Evolutionary conservation across 169 alveolate genomes (phyloP).

Genomic region (Toxoplasma gondii): DNA sequence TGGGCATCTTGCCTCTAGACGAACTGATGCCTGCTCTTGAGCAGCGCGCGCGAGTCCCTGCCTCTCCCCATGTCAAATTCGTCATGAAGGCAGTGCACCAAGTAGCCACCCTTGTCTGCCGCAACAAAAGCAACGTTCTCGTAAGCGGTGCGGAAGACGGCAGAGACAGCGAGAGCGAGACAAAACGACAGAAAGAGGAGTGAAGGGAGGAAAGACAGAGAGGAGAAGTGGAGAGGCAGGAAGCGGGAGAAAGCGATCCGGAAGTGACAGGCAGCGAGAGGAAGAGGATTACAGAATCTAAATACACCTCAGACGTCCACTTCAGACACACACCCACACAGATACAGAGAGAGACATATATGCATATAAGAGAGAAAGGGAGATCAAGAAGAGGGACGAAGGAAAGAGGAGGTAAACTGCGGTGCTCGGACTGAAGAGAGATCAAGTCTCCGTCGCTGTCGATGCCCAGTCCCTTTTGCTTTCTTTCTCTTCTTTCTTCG

Average conservation of each 20-base stretch:
- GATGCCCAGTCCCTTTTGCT: no score
- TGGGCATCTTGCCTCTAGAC: constrained; percentile 50
- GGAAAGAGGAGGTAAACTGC: no score
- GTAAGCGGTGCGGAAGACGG: neutral
- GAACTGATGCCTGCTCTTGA: constrained; percentile 40
- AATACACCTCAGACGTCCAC: no score
- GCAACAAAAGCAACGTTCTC: constrained; percentile 22
- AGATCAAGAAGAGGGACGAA: neutral
- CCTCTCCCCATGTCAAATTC: constrained; percentile 41
- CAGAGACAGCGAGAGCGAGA: neutral
- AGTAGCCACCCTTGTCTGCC: constrained; percentile 37
- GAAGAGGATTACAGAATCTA: neutral
- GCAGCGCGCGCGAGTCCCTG: constrained; percentile 44
- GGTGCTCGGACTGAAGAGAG: no score
- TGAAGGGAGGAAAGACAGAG: neutral
- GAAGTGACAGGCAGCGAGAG: neutral
- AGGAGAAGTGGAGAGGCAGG: neutral
- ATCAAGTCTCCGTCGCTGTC: no score
- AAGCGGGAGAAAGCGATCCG: no score
- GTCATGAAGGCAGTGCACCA: constrained; percentile 34
- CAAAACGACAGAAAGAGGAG: neutral
- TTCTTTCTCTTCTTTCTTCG: neutral
- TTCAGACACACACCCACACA: neutral
- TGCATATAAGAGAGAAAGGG: no score
- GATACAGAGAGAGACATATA: neutral